These are phyloP conservation scores for Inga oerstediana DNA, from an alignment of 306 rosid species.

Conservation along the genomic window DNA sequence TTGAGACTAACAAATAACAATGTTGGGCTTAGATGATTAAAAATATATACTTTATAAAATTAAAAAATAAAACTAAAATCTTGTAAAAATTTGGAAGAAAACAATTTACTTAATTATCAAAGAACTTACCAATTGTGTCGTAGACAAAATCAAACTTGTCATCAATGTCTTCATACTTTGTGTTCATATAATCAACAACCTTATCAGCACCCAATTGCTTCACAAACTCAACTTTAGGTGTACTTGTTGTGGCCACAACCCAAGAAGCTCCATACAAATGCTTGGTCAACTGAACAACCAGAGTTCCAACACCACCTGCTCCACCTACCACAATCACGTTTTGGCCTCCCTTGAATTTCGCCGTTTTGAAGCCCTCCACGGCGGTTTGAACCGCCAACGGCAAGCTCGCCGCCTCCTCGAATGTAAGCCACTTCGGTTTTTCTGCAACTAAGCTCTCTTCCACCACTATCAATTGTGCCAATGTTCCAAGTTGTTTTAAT, in stretches of 20 bases:
- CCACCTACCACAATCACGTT: constrained; percentile 50
- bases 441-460: constrained; percentile 43
- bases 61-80: no score
- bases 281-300: constrained; percentile 50
- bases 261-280: constrained; percentile 44
- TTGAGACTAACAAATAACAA: no score
- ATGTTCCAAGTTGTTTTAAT: constrained; percentile 50
- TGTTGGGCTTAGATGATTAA: no score
- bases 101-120: not conserved
- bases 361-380: constrained; percentile 44
- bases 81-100: not conserved
- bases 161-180: constrained; percentile 37
- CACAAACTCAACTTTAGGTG: constrained; percentile 48
- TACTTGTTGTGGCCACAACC: constrained; percentile 44
- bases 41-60: no score
- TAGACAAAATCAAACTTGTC: constrained; percentile 45
- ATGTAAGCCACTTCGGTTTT: constrained; percentile 41
- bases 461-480: constrained; percentile 45
- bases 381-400: constrained; percentile 55
- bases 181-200: constrained; percentile 44
- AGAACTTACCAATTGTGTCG: constrained; percentile 45
- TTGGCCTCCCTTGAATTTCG: constrained; percentile 40
- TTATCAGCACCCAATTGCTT: constrained; percentile 46
- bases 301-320: constrained; percentile 54
- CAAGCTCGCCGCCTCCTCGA: constrained; percentile 59